Conservation (phyloP, 768 basidiomycete genomes). For the Clitopilus hobsonii region DNA sequence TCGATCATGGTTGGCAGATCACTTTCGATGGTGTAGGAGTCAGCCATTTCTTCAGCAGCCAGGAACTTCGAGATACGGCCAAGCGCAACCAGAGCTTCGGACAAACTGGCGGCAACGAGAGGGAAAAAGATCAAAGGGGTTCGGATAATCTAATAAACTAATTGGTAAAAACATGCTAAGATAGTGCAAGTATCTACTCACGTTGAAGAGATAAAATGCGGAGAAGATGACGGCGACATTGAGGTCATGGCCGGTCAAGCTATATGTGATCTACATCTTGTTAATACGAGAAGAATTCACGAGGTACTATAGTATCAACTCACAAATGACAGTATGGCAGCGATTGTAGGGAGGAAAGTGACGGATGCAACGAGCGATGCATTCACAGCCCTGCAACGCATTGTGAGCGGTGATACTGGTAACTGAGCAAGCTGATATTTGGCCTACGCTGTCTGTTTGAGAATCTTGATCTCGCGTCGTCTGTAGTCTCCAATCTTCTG, state of each 20-base stretch:
- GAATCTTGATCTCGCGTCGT: constrained; percentile 31
- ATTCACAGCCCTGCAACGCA: constrained; percentile 24
- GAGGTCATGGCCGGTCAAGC: constrained; percentile 48
- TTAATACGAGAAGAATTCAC: too few relatives aligned
- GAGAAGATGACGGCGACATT: constrained; percentile 52
- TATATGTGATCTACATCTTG: constrained; percentile 62
- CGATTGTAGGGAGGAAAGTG: constrained; percentile 46
- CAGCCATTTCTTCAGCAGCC: constrained; percentile 48
- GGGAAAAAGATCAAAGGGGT: constrained; percentile 54
- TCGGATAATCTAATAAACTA: constrained; percentile 66
- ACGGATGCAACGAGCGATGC: constrained; percentile 38
- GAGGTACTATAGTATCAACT: too few relatives aligned
- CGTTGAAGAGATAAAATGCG: constrained; percentile 57
- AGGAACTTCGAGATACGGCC: constrained; percentile 44
- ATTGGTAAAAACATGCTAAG: too few relatives aligned
- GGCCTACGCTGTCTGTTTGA: constrained; percentile 33
- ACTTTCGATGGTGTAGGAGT: constrained; percentile 40
- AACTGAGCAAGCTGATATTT: background rate
- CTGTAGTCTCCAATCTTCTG: constrained; percentile 35
- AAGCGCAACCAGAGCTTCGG: constrained; percentile 48
- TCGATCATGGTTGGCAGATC: constrained; percentile 34
- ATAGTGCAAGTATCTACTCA: constrained; percentile 23
- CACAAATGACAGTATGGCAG: constrained; percentile 49
- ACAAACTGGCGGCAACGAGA: constrained; percentile 40
- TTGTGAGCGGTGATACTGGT: background rate